These are phyloP conservation scores for Aspergillus funiculosus DNA, from an alignment of 495 filamentous ascomycete genomes.

Conservation along the genomic window DNA sequence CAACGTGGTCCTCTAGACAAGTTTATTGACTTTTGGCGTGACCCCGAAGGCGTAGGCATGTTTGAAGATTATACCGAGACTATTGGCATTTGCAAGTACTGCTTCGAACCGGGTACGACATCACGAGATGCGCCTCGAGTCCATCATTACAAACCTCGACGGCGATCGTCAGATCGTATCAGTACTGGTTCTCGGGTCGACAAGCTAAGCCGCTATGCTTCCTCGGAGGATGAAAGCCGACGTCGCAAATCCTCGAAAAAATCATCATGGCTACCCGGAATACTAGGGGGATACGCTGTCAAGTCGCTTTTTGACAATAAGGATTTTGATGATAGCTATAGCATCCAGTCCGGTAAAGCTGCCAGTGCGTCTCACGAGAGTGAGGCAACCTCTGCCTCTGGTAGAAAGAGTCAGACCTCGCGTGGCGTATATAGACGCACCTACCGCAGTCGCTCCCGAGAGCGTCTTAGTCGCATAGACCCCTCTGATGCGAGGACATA, in stretches of 20 bases:
- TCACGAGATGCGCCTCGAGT: constrained; percentile 59
- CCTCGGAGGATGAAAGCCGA: constrained; percentile 49
- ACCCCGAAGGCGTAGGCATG: constrained; percentile 60
- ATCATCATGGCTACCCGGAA: constrained; percentile 49
- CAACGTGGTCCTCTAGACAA: constrained; percentile 52
- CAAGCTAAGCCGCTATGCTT: constrained; percentile 53
- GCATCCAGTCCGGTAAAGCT: constrained; percentile 44
- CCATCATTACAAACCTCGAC: constrained; percentile 49
- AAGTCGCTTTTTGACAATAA: constrained; percentile 48
- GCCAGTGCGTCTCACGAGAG: constrained; percentile 31
- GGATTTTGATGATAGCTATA: constrained; percentile 57
- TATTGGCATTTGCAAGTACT: constrained; percentile 63
- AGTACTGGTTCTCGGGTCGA: constrained; percentile 46
- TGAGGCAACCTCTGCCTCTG: constrained; percentile 32
- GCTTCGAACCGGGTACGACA: constrained; percentile 59
- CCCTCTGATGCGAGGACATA: constrained; percentile 8
- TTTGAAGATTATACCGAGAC: constrained; percentile 71
- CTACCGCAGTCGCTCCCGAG: constrained; percentile 29
- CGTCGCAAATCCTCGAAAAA: constrained; percentile 38
- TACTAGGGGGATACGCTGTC: constrained; percentile 51
- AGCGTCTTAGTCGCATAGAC: constrained; percentile 25
- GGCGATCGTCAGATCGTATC: constrained; percentile 42
- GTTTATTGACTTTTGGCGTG: constrained; percentile 59
- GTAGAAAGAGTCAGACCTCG: constrained; percentile 42
- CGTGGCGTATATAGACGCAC: constrained; percentile 36